Base-by-base conservation (phyloP, 2,329 filamentous ascomycete genomes). In the Fusarium chlamydosporum region DNA sequence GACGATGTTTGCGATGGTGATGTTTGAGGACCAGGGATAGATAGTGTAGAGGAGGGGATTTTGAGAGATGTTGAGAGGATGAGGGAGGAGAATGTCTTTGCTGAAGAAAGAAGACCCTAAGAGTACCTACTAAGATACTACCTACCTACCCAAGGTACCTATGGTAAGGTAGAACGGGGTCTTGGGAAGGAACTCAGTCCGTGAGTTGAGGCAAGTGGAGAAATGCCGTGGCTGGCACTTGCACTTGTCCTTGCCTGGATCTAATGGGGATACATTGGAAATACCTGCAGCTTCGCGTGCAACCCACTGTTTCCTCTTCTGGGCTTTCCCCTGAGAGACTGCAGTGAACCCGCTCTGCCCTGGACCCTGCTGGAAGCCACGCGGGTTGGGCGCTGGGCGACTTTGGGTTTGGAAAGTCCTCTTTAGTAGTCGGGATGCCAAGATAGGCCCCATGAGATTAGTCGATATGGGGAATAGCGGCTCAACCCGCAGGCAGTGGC, bases 321-420 rank as follows among this genome's bases (percentile, higher is more conserved):
- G 65, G 45, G 18, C 40, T 41, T 64, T 35, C 63, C 67, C 67
- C 67, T 70, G 62, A 56, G 46, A 45, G 52, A 48, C 41, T 67
- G 62, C 53, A 64, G 50, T 47, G 40, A 65, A 33, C 47, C 58
- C 53, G 31, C 26, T 41, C 31, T 65, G 27, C 40, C 35, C 13
- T 65, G 20, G 45, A 65, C 60, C 61, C 61, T 60, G 61, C 58
- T 65, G 43, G n/a, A 52, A 70, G 63, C 59, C 67, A 70, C 54
- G 51, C 43, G 54, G 35, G 42, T 46, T 57, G 35, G 35, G 40
- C 35, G 35, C n/a, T 26, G 47, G 34, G 26, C 34, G 23, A 26
- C 57, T 47, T 43, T 31, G 26, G 33, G 60, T 40, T n/a, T 51
- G 18, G 26, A 16, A 65, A 41, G 60, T 60, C 48, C 38, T 31